Evolutionary conservation across 2,329 filamentous ascomycete genomes (phyloP), one percentile per base, ranked within the genome.

Genomic region (Cyanodermella asteris): DNA sequence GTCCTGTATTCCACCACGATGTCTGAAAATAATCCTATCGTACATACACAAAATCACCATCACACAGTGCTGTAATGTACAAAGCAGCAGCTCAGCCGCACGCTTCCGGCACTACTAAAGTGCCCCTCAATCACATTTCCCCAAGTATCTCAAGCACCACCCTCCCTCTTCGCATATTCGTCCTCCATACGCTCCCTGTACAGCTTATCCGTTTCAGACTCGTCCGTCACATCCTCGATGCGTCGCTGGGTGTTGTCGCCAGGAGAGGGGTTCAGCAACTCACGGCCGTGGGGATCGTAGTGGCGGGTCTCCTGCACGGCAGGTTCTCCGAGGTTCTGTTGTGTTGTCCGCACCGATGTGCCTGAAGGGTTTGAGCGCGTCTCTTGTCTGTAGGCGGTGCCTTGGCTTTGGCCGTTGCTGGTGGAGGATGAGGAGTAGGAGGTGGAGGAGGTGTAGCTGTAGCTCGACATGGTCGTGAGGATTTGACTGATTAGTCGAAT

Each of bases 161-260:
- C 38, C 27, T 41, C 38, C 14, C 38, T 20, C 20, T 41, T 41
- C 4, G 38, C 38, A 31, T 41, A 41, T 29, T 41, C 38, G 16
- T 41, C 39, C 31, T 40, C 38, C 14, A 41, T 41, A 13, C 20
- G 29, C 32, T 41, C 38, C 17, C 38, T 34, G 22, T 41, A 40
- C 16, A 30, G 13, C 21, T 31, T 31, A 18, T 37, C 34, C n/a
- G n/a, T n/a, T n/a, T n/a, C n/a, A n/a, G n/a, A n/a, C 16, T 28
- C 28, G 26, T 33, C 26, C 16, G 28, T 28, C 17, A 29, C 28
- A 22, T 30, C 31, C 20, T 34, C 31, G 20, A 30, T 30, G 13
- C 16, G 23, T 13, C 27, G 17, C 12, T 23, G 13, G 13, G n/a
- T 21, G 19, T 26, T 23, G 9, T 18, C 20, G 3, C n/a, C n/a